These are phyloP conservation scores for Euphrasia confusa DNA, from an alignment of 257 asterid species.

Conservation along the genomic window DNA sequence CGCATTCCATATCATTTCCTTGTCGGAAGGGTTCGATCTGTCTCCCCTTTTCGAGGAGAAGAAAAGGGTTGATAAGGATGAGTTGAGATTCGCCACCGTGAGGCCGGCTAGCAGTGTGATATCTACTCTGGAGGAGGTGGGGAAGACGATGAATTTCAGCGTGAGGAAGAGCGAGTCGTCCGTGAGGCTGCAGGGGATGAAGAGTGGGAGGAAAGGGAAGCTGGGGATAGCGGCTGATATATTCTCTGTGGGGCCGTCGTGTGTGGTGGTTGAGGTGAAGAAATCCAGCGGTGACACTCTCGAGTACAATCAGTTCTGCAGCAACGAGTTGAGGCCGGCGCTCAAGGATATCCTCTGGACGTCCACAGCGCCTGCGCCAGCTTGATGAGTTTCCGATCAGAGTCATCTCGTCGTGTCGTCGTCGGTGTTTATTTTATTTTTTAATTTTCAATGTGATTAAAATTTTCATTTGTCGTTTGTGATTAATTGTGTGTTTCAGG, in stretches of 20 bases:
- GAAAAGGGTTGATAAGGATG: conserved; percentile 29
- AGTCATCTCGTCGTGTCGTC: too few species aligned
- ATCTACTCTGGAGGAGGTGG: too few species aligned
- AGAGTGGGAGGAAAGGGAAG: conserved; percentile 66
- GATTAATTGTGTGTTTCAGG: too few species aligned
- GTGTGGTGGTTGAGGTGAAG: conserved; percentile 62
- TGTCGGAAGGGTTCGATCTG: conserved; percentile 46
- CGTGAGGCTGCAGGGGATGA: conserved; percentile 53
- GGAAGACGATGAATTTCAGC: too few species aligned
- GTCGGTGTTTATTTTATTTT: too few species aligned
- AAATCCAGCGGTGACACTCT: conserved; percentile 42
- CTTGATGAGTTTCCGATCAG: too few species aligned
- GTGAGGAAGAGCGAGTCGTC: conserved; percentile 49
- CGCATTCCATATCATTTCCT: conserved; percentile 46
- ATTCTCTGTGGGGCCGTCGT: conserved; percentile 13
- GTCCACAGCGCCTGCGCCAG: too few species aligned
- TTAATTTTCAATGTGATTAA: too few species aligned
- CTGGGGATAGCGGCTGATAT: conserved; percentile 58
- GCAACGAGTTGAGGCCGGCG: conserved; percentile 45
- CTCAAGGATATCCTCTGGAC: conserved; percentile 2
- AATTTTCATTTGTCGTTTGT: too few species aligned
- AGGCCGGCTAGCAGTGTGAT: conserved; percentile 8
- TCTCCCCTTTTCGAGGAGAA: conserved; percentile 40
- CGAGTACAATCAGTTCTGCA: conserved; percentile 46
- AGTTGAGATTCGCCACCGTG: conserved; percentile 37